Evolutionary conservation across 1,139 yeast species (phyloP), one percentile per base, ranked within the genome.

Genomic region (Pichia sp.): DNA sequence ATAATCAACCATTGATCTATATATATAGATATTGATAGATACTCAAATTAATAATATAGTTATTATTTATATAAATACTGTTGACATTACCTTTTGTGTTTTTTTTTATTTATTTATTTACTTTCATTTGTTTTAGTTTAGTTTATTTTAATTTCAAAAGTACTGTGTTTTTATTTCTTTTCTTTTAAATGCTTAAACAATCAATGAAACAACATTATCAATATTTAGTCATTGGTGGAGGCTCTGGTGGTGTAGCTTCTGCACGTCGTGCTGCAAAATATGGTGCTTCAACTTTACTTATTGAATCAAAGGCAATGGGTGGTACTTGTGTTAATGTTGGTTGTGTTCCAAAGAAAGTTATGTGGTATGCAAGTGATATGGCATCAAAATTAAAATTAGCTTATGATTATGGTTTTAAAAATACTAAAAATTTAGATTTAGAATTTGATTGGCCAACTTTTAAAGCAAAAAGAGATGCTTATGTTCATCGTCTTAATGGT

Each of bases 321-420:
- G 99, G 99, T 40, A 94, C 99, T 43, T 92, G 99, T 76, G 99
- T 94, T 56, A 94, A 94, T 66, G 98, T 90, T 41, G 99, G 99
- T 25, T 92, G 99, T 75, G 98, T 92, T 37, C 99, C 99, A 43
- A 92, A 92, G 75, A 92, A 92, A 67, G 89, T 94, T 45, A 90
- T 92, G 97, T 92, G 98, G 98, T 82, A 89, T 58, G 96, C 97
- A 27, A 83, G 92, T 34, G 96, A 89, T 59, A 71, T 86, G 66
- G 97, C 97, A 28, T 78, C 79, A 55, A 81, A 80, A 62, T 72
- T 84, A 56, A 71, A 74, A 47, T 85, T 87, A 49, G 92, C 95
- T 54, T 72, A 76, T 56, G 87, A 85, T 53, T 92, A 92, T 64
- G 96, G 96, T 1, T 83, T 92, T 58, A 76, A 78, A 18, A 74